Evolutionary conservation across 2,329 filamentous ascomycete genomes (phyloP).

Genomic region (Pseudogymnoascus sp.): DNA sequence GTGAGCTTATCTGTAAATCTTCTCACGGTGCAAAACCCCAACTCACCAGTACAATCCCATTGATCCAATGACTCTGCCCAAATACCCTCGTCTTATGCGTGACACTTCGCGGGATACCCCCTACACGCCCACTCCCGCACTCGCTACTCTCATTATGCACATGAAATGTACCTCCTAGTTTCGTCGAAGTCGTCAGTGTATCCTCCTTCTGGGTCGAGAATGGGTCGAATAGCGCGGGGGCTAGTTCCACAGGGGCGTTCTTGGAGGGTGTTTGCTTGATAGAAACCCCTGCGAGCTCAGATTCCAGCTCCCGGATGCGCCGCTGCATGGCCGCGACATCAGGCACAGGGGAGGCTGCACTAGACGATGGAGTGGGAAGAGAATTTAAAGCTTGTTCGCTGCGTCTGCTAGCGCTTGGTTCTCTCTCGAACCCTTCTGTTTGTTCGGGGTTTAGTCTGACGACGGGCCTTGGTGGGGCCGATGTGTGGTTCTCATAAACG

Average conservation of each 20-base stretch:
- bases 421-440: background rate
- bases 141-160: constrained; percentile 33
- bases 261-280: constrained; percentile 14
- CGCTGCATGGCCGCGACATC: constrained; percentile 34
- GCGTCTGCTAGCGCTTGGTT: constrained; percentile 6
- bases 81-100: constrained; percentile 49
- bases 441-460: constrained; percentile 9
- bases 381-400: background rate
- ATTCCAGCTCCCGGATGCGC: constrained; percentile 38
- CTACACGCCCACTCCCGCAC: constrained; percentile 23
- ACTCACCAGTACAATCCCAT: constrained; percentile 38
- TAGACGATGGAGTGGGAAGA: background rate
- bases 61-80: constrained; percentile 52
- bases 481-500: constrained; percentile 36
- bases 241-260: background rate
- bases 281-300: constrained; percentile 31
- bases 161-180: constrained; percentile 37
- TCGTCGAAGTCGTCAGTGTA: constrained; percentile 33
- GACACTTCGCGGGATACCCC: constrained; percentile 35
- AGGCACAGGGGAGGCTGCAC: constrained; percentile 13
- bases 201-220: constrained; percentile 22
- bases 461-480: constrained; percentile 16
- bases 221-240: background rate
- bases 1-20: background rate
- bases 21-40: background rate